Evolutionary conservation across 352 stramenopile genomes (phyloP).

Genomic region (Globisporangium rhizosaccharum): DNA sequence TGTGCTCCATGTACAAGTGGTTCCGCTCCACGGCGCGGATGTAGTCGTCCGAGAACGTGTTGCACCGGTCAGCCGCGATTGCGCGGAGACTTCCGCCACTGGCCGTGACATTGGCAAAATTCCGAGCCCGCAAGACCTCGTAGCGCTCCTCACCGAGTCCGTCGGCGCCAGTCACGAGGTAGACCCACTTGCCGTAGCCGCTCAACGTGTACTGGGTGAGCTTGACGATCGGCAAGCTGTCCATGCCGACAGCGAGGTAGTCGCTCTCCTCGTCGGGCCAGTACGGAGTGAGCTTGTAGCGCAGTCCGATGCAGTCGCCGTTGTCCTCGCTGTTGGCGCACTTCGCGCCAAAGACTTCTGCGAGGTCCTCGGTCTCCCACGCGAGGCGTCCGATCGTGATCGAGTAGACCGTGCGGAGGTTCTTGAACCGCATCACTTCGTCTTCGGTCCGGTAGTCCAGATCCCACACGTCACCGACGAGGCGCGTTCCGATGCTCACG

Average conservation of each 20-base stretch:
- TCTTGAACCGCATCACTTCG: background rate
- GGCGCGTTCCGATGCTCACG: background rate
- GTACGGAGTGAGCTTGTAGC: constrained; percentile 7
- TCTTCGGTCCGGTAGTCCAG: background rate
- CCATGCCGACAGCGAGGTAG: background rate
- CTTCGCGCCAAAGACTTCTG: background rate
- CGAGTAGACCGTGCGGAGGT: constrained; percentile 4
- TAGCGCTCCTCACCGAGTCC: background rate
- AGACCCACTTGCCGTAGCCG: background rate
- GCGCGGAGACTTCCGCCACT: background rate
- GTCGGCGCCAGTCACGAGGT: background rate
- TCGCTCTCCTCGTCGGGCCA: background rate
- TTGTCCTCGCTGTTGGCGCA: background rate
- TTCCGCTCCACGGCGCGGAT: constrained; percentile 21
- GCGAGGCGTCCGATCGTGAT: constrained; percentile 6
- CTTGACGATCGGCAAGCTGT: constrained; percentile 1
- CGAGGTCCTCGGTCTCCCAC: constrained; percentile 6
- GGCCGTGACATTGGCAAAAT: background rate
- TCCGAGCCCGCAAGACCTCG: constrained; percentile 9
- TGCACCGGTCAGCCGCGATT: background rate
- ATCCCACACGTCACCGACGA: background rate
- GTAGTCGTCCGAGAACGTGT: constrained; percentile 7
- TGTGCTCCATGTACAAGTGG: constrained; percentile 37
- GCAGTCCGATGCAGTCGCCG: background rate
- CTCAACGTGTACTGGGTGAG: constrained; percentile 8